Percentiles rank a stretch among this genome's conserved stretches.
Evolutionary conservation across 176 grass and related monocot species (phyloP).

Genomic region (Bolboschoenus planiculmis): DNA sequence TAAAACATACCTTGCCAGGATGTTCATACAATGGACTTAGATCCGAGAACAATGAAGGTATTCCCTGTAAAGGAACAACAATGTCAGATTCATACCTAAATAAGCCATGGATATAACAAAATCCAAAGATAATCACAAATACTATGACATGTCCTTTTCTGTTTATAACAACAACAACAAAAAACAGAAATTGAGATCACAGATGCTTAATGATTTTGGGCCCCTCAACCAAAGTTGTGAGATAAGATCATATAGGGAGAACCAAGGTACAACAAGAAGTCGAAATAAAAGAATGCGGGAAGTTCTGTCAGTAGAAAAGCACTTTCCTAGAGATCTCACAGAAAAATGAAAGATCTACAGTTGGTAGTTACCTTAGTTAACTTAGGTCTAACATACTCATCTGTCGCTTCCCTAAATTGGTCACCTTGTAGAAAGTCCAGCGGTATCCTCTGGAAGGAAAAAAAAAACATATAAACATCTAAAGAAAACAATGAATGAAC

Average conservation of each 20-base stretch:
- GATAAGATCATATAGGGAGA: background rate
- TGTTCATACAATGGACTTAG: slow-evolving; percentile 82
- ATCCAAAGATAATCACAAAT: background rate
- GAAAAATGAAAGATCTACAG: background rate
- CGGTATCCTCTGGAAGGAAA: slow-evolving; percentile 74
- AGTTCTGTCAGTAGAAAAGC: background rate
- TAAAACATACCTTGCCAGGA: slow-evolving; percentile 72
- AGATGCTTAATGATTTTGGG: background rate
- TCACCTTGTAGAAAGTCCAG: slow-evolving; percentile 92
- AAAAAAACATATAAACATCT: slow-evolving; percentile 17
- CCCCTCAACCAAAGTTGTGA: background rate
- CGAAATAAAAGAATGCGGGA: background rate
- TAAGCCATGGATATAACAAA: background rate
- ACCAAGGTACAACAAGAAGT: background rate
- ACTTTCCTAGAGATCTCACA: background rate
- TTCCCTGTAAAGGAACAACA: slow-evolving; percentile 49
- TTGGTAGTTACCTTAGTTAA: slow-evolving; percentile 74
- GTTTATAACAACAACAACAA: background rate
- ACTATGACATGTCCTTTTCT: background rate
- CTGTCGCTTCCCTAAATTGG: slow-evolving; percentile 75
- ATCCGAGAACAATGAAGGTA: slow-evolving; percentile 95
- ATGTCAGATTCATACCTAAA: background rate
- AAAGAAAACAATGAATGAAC: background rate
- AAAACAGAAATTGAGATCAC: background rate
- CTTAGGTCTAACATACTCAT: slow-evolving; percentile 81